phyloP scores from a whole-genome alignment of 805 yeast genomes.

The Hanseniaspora mollemarum region DNA sequence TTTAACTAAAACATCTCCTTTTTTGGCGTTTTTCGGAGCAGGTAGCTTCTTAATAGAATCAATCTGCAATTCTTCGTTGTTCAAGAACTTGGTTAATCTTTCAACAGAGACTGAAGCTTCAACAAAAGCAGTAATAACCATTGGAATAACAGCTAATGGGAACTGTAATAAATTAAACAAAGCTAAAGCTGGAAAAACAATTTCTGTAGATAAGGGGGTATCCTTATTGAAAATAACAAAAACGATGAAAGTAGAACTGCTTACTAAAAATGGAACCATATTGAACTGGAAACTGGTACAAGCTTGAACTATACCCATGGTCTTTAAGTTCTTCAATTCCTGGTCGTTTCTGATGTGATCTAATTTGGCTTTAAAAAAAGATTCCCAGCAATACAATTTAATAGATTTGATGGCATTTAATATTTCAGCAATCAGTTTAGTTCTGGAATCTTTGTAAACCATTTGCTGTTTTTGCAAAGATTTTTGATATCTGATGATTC shows the following conservation, averaged over 20 bases:
- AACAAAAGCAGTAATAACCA: constrained; percentile 70
- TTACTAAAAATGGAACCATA: constrained; percentile 79
- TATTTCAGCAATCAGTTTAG: constrained; percentile 77
- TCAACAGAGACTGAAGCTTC: constrained; percentile 78
- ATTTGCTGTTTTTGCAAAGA: constrained; percentile 71
- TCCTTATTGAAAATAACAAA: constrained; percentile 50
- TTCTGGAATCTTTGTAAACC: constrained; percentile 84
- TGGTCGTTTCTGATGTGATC: constrained; percentile 76
- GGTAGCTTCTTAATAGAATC: constrained; percentile 46
- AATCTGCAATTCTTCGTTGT: constrained; percentile 68
- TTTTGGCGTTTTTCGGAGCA: constrained; percentile 34
- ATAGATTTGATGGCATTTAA: constrained; percentile 83
- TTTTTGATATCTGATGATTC: constrained; percentile 56
- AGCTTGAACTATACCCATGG: constrained; percentile 63
- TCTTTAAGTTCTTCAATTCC: constrained; percentile 65
- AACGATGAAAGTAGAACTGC: constrained; percentile 77
- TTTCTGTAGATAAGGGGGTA: constrained; percentile 69
- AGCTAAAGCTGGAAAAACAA: constrained; percentile 83
- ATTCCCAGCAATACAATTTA: constrained; percentile 93
- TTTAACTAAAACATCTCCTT: constrained; percentile 59
- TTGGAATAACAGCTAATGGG: constrained; percentile 88
- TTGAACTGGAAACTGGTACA: constrained; percentile 65
- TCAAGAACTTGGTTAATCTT: constrained; percentile 64
- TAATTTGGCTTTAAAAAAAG: constrained; percentile 63
- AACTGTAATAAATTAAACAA: constrained; percentile 78